Percentiles rank a stretch among this genome's conserved stretches.
Conservation (phyloP, 148 eudicot genomes). For the Beta vulgaris region DNA sequence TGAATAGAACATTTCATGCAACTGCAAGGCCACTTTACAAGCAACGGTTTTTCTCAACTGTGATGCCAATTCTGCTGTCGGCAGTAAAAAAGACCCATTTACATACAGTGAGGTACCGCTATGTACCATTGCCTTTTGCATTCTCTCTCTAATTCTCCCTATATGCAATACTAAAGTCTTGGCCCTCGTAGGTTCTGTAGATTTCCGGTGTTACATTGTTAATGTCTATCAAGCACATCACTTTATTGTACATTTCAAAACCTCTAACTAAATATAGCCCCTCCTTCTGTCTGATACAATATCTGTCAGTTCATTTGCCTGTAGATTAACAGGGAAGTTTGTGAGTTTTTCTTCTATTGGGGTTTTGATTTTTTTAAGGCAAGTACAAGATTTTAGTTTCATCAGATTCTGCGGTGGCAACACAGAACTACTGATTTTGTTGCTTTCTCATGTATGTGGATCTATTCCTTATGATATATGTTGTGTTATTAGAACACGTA, state of each 20-base stretch:
- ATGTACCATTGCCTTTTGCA: too few species aligned
- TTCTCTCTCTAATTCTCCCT: too few species aligned
- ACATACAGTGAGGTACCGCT: conserved; percentile 52
- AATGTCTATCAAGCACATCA: background rate
- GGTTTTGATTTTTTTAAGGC: background rate
- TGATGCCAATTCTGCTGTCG: conserved; percentile 63
- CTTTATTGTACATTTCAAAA: background rate
- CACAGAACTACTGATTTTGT: background rate
- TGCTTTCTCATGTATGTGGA: background rate
- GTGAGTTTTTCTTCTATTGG: too few species aligned
- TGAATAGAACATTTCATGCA: conserved; percentile 73
- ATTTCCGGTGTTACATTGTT: background rate
- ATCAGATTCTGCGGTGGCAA: background rate
- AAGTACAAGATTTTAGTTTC: background rate
- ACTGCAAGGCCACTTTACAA: conserved; percentile 80
- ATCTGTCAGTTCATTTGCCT: background rate
- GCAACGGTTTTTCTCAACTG: conserved; percentile 77
- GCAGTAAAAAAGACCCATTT: conserved; percentile 42
- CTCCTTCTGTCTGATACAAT: background rate
- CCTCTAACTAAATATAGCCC: background rate
- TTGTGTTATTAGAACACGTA: background rate
- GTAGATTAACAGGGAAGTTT: background rate
- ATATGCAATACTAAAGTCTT: too few species aligned
- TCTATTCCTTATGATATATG: too few species aligned
- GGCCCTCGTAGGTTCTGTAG: background rate